Evolutionary conservation across 768 basidiomycete species (phyloP).

Genomic region (Calocera viscosa): DNA sequence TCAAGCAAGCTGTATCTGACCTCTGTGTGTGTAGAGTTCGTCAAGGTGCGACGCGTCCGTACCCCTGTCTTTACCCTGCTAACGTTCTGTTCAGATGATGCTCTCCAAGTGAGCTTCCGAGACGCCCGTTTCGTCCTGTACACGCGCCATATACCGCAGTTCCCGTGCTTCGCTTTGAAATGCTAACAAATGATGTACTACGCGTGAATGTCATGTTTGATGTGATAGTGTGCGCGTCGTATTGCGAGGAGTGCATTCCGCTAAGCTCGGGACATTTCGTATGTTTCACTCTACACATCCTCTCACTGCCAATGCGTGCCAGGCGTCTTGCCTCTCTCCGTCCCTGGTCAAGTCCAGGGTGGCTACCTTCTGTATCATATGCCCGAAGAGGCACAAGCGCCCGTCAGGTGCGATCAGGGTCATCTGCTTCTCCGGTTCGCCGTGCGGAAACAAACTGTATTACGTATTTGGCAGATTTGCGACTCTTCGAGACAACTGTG

Average conservation of each 20-base stretch:
- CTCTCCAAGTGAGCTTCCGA: constrained; percentile 39
- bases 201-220: not conserved
- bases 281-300: too few relatives aligned
- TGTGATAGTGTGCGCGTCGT: not conserved
- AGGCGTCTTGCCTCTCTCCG: too few relatives aligned
- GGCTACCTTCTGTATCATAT: not conserved
- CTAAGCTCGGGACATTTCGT: too few relatives aligned
- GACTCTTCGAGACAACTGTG: not conserved
- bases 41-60: constrained; percentile 40
- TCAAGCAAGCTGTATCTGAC: not conserved
- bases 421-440: not conserved
- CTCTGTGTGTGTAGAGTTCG: constrained; percentile 40
- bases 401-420: not conserved
- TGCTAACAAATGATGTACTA: not conserved
- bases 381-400: not conserved
- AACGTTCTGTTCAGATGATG: constrained; percentile 47
- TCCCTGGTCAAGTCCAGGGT: too few relatives aligned
- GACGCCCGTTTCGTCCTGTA: not conserved
- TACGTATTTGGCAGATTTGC: not conserved
- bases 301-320: too few relatives aligned
- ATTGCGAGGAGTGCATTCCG: too few relatives aligned
- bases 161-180: not conserved
- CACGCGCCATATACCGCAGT: not conserved
- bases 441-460: not conserved
- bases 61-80: constrained; percentile 13